Evolutionary conservation across 192 early-diverging fungal genomes (phyloP).

Genomic region (Fimicolochytrium jonesii): DNA sequence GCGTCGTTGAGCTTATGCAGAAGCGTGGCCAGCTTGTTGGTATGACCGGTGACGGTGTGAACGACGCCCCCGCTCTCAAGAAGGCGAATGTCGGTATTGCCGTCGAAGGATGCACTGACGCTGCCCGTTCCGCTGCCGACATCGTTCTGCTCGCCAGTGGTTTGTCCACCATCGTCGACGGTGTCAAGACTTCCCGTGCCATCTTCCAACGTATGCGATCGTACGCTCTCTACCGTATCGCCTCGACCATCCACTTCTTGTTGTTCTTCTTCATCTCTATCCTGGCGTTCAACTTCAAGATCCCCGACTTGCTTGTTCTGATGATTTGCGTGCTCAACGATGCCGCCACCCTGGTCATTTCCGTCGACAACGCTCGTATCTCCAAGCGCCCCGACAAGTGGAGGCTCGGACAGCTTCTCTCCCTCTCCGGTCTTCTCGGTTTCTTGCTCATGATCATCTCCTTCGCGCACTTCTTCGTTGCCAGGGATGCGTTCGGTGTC

Average conservation of each 20-base stretch:
- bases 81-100: slow-evolving; percentile 98
- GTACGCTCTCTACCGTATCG: slow-evolving; percentile 89
- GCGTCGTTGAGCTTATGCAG: slow-evolving; percentile 90
- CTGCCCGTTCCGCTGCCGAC: slow-evolving; percentile 91
- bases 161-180: slow-evolving; percentile 89
- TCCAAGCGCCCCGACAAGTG: slow-evolving; percentile 89
- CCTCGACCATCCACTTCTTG: slow-evolving; percentile 92
- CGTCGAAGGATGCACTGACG: slow-evolving; percentile 92
- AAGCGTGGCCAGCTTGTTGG: slow-evolving; percentile 84
- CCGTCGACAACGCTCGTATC: slow-evolving; percentile 90
- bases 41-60: slow-evolving; percentile 98
- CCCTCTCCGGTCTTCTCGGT: slow-evolving; percentile 73
- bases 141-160: slow-evolving; percentile 89
- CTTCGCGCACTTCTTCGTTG: slow-evolving; percentile 82
- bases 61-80: slow-evolving; percentile 96
- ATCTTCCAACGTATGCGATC: slow-evolving; percentile 96
- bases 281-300: slow-evolving; percentile 72
- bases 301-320: slow-evolving; percentile 77
- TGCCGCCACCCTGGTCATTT: slow-evolving; percentile 76
- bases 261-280: slow-evolving; percentile 94
- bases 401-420: slow-evolving; percentile 88
- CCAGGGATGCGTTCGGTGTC: slow-evolving; percentile 49
- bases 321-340: slow-evolving; percentile 90
- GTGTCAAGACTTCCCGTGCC: slow-evolving; percentile 80
- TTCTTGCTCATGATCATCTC: slow-evolving; percentile 68